These are phyloP conservation scores for Tubosaeta sp. DNA, from an alignment of 768 basidiomycete genomes.

Conservation along the genomic window DNA sequence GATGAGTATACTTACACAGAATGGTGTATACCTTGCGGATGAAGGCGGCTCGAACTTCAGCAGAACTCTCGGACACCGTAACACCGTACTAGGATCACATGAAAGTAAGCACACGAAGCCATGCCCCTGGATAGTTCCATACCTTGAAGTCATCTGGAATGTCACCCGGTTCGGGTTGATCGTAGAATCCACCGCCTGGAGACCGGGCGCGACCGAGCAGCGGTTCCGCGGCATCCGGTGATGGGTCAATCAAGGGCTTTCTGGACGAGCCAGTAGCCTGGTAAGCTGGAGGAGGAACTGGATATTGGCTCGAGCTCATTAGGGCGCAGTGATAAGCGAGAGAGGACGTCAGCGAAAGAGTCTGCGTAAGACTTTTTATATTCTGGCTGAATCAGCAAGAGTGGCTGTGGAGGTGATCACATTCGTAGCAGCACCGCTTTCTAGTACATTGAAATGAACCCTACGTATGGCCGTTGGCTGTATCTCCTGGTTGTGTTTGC, in stretches of 20 bases:
- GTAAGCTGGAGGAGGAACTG: conserved; percentile 60
- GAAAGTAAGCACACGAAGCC: conserved; percentile 3
- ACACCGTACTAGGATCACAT: conserved; percentile 61
- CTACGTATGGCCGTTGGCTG: conserved; percentile 6
- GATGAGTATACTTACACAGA: conserved; percentile 57
- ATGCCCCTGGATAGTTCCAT: conserved; percentile 8
- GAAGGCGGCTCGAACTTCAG: conserved; percentile 80
- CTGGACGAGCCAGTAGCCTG: conserved; percentile 37
- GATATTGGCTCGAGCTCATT: conserved; percentile 55
- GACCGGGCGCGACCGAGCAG: conserved; percentile 50
- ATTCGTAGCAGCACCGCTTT: neutral
- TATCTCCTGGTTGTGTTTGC: conserved; percentile 5
- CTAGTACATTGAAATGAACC: neutral
- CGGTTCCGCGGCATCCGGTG: conserved; percentile 47
- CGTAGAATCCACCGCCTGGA: conserved; percentile 52
- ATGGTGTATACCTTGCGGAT: conserved; percentile 90
- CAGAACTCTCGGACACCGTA: conserved; percentile 70
- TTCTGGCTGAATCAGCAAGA: conserved; percentile 21
- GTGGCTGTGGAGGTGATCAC: conserved; percentile 21
- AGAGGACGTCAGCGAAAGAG: conserved; percentile 5
- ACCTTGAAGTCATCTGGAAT: conserved; percentile 95
- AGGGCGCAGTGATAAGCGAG: conserved; percentile 26
- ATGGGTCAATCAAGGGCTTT: conserved; percentile 30
- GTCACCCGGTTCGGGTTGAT: conserved; percentile 72
- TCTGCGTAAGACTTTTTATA: conserved; percentile 13